Percentiles rank a stretch among this genome's conserved stretches.
Conservation (phyloP, 495 filamentous ascomycete genomes). For the Xylaria venustula region DNA sequence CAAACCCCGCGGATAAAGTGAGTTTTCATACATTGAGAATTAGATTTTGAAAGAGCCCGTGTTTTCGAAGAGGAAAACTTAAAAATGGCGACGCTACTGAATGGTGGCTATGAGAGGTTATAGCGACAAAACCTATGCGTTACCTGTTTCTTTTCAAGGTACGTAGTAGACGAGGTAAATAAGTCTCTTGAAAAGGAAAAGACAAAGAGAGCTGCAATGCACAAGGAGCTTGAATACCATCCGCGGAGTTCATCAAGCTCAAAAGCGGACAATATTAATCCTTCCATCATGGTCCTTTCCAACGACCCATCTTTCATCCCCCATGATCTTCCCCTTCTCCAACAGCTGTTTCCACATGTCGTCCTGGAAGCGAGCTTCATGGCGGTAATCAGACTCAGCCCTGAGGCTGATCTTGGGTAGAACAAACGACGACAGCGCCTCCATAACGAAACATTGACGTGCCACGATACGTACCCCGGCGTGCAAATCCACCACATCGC, state of each 20-base stretch:
- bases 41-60: no score
- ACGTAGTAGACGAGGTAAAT: no score
- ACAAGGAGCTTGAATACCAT: not conserved
- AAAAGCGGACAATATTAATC: constrained; percentile 58
- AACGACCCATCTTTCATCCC: constrained; percentile 62
- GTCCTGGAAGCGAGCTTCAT: constrained; percentile 41
- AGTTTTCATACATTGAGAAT: no score
- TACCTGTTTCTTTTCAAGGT: no score
- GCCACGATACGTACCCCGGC: constrained; percentile 57
- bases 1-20: no score
- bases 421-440: constrained; percentile 25
- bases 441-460: constrained; percentile 38
- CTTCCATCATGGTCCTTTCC: constrained; percentile 55
- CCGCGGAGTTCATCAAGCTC: not conserved
- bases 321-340: constrained; percentile 55
- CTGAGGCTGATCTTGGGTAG: no score
- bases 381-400: constrained; percentile 15
- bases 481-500: constrained; percentile 50
- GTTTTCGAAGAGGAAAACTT: no score
- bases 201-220: not conserved
- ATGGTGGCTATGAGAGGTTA: no score
- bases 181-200: no score
- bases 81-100: no score
- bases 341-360: constrained; percentile 52
- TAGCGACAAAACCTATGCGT: no score